Base-by-base conservation (phyloP, 768 basidiomycete genomes). In the Austroboletus eburneus region DNA sequence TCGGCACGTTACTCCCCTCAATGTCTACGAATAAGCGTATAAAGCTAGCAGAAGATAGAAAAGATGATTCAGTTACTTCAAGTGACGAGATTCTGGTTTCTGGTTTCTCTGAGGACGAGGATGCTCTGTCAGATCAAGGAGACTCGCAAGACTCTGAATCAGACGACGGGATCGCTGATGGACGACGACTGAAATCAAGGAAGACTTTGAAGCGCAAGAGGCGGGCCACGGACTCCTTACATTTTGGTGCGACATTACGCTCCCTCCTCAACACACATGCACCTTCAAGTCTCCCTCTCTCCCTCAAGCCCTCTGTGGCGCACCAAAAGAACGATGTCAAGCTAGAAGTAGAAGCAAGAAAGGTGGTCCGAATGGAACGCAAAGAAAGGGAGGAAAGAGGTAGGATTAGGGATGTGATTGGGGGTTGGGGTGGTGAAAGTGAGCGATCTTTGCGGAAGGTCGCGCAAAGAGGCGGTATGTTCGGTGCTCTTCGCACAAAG, bases 401-500 rank as follows among this genome's bases (percentile, higher is more conserved):
- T 12, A 70, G 80, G 46, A 75, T 86, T 53, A 76, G 69, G 33
- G 83, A 86, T 62, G 79, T 81, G 14, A 90, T 87, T 61, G 89
- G 83, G 47, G 91, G 91, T 34, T 96, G 92, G 93, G 93, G 87
- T 24, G 85, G 78, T 12, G 87, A 88, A 65, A 80, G 78, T 66
- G 91, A 84, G 71, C 78, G 79, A 65, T 84, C 76, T 49, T 71
- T 82, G 58, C 80, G 77, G 64, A 97, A 86, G 74, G 90, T 78
- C 65, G 95, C 84, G 53, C 96, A 85, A 69, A 73, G 87, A 63
- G 87, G 87, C 67, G 87, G 87, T 87, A 63, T 42, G 78, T 57
- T 17, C 12, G 32, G 34, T 29, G 27, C 20, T 16, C 23, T 41
- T 39, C 6, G 9, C 24, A 16, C n/a, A 14, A 16, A 21, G 33